Evolutionary conservation across 164 flowering plant species (phyloP).

Genomic region (Vitis amurensis): DNA sequence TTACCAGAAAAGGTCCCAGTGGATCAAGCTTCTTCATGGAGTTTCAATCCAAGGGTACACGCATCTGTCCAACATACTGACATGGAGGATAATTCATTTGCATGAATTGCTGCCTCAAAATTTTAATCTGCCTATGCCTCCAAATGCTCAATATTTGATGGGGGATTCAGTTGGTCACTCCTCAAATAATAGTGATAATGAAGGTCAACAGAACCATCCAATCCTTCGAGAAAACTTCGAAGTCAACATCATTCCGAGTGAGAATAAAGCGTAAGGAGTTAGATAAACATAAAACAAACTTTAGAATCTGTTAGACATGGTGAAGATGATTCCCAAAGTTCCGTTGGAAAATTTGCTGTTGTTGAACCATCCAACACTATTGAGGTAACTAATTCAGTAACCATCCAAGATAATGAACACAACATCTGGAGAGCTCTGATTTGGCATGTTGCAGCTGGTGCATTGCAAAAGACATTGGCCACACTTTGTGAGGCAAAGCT

Average conservation of each 20-base stretch:
- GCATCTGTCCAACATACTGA: constrained; percentile 7
- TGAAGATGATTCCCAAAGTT: too few relatives aligned
- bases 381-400: neutral
- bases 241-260: neutral
- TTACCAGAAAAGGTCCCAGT: constrained; percentile 10
- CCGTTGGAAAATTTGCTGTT: too few relatives aligned
- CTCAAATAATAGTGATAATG: neutral
- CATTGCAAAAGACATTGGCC: too few relatives aligned
- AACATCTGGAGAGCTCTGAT: too few relatives aligned
- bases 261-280: too few relatives aligned
- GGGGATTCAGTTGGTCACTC: neutral
- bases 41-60: neutral
- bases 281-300: too few relatives aligned
- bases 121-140: neutral
- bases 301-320: too few relatives aligned
- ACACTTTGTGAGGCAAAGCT: too few relatives aligned
- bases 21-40: constrained; percentile 5
- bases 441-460: too few relatives aligned
- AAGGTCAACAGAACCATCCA: constrained; percentile 15
- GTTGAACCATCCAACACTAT: neutral
- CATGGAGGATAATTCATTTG: neutral
- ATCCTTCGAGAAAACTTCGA: neutral
- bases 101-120: constrained; percentile 1
- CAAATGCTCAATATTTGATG: constrained; percentile 2
- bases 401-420: constrained; percentile 2